Base-by-base conservation (phyloP, 2,329 filamentous ascomycete species). In the Nigrospora osmanthi region DNA sequence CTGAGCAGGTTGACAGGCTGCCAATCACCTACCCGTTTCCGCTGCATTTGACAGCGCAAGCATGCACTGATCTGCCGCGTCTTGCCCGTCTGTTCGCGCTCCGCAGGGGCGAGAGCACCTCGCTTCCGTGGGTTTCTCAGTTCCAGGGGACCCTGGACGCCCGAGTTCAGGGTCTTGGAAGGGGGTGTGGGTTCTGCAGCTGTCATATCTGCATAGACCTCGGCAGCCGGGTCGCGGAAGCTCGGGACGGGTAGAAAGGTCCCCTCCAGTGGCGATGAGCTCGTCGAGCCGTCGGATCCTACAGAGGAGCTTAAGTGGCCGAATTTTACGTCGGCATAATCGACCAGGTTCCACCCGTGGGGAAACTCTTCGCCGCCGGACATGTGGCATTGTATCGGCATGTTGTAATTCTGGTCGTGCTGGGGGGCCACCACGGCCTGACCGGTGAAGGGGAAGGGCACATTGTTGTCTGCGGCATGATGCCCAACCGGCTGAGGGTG, bases 21-120 rank as follows among this genome's bases (percentile, higher is more conserved):
- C 23, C 23, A 7, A 23, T 35, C 19, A 19, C 69, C 51, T 62
- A 72, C 71, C 17, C 63, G 60, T 41, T 69, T 59, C 14, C 67
- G 67, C 49, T 73, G 70, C 45, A 66, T 65, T 32, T 65, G 63
- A 50, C 70, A 74, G 12, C 70, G 61, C 14, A 72, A 54, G 41
- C 71, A 74, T 1, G 70, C 70, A 28, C 62, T 63, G 15, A 58
- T 51, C 11, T 51, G 57, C 12, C 67, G 59, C 2, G 66, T 68
- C 13, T 58, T 55, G 19, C 59, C 58, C 1, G 64, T 67, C 38
- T 61, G 55, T n/a, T 56, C 50, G 6, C 64, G 57, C 14, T 54
- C 12, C 11, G 4, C 11, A 13, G 35, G 13, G 15, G 19, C 17
- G 4, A 48, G 23, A 14, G 39, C 39, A 32, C 46, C 46, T 14